Conservation (phyloP, 805 yeast species). For the Metschnikowia borealis region DNA sequence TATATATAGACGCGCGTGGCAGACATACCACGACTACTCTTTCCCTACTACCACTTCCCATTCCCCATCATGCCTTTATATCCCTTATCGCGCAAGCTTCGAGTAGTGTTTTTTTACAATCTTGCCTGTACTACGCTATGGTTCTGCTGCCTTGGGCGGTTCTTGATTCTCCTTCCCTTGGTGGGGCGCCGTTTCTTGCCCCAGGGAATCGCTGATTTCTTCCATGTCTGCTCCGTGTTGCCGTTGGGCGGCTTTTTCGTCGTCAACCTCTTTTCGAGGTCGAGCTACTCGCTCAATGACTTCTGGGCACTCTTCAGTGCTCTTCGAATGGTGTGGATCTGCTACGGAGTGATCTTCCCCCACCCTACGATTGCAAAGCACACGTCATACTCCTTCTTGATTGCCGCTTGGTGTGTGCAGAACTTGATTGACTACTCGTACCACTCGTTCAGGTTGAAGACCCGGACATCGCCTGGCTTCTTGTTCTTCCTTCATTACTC, state of each 20-base stretch:
- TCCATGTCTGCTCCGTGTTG: conserved; percentile 37
- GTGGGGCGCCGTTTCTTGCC: conserved; percentile 65
- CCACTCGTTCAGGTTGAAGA: conserved; percentile 33
- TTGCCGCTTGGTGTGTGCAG: conserved; percentile 34
- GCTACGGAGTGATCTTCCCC: conserved; percentile 40
- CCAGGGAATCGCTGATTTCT: conserved; percentile 69
- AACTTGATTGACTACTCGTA: conserved; percentile 32
- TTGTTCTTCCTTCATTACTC: conserved; percentile 36
- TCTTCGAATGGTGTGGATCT: conserved; percentile 33
- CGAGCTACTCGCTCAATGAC: conserved; percentile 12
- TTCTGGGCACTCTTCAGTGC: conserved; percentile 30
- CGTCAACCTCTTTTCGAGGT: conserved; percentile 8
- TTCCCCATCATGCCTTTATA: conserved; percentile 29
- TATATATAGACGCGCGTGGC: neutral
- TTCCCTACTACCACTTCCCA: neutral
- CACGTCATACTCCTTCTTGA: conserved; percentile 36
- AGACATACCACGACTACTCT: neutral
- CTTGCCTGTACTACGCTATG: conserved; percentile 40
- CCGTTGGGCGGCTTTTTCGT: conserved; percentile 27
- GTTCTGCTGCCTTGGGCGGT: conserved; percentile 47
- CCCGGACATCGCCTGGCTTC: conserved; percentile 32
- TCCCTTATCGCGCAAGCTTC: conserved; percentile 32
- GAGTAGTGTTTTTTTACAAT: conserved; percentile 33
- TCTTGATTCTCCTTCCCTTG: conserved; percentile 52
- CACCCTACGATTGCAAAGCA: conserved; percentile 42